Base-by-base conservation (phyloP, 108 stramenopile genomes). In the Nitzschia palea region DNA sequence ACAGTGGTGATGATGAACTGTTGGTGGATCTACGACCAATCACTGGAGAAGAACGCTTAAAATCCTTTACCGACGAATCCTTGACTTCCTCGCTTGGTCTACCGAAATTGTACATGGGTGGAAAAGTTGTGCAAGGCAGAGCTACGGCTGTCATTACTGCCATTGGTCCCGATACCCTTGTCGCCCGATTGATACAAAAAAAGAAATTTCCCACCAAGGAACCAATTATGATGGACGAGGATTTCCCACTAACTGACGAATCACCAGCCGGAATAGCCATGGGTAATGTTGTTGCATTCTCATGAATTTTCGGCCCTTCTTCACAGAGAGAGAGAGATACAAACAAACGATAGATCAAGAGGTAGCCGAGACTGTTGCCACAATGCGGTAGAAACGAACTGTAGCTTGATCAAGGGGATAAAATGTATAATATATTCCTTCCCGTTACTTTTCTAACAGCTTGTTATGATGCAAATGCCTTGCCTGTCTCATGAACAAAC, bases 71-170 rank as follows among this genome's bases (percentile, higher is more conserved):
- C 53, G 42, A 64, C n/a, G 32, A 69, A 66, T 25, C 17, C 40
- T 30, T 64, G 26, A 42, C 14, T 23, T 23, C 33, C n/a, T 28
- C 65, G 15, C 27, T 29, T 30, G 61, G 52, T 22, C 20, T 22
- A 27, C 62, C 34, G 40, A 54, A 37, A 12, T 43, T 94, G 32
- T 85, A 76, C 70, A 81, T 78, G 62, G 93, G 93, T 34, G 82
- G 87, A 37, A 78, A 66, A 5, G 80, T 95, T 1, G 71, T 91
- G 10, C 83, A 88, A 47, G 93, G 93, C 14, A 47, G 76, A 10
- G 86, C 82, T 20, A 70, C 81, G 12, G 93, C 87, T 26, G 76
- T 95, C 30, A 87, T 90, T 2, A 80, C 78, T 31, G 74, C 76
- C 5, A 84, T 84, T 55, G 93, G 93, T 30, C 60, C 73, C 4